Evolutionary conservation across 2,329 filamentous ascomycete species (phyloP), one percentile per base, ranked within the genome.

Genomic region (Xylaria sp.): DNA sequence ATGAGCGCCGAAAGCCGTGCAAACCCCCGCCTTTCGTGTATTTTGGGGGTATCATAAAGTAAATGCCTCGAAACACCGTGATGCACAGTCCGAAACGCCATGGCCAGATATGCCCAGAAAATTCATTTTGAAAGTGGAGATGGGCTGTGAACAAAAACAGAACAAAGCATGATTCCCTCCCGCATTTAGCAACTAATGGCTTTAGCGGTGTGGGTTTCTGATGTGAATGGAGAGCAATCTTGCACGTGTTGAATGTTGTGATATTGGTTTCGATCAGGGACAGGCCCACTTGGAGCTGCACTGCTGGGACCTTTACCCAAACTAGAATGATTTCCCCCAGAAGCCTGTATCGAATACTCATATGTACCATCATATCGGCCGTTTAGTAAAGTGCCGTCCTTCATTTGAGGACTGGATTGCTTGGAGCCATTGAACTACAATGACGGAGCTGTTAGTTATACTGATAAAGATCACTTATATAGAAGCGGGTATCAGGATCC

Each of bases 371-470:
- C 83, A 61, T 78, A 82, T 65, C 82, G 81, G 25, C 80, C 81
- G 63, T 72, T 78, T 56, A 75, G 78, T 45, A 84, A 66, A 13
- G 81, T 82, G 45, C 82, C 85, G 59, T 87, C 85, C 71, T 81
- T 84, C 61, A 83, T 74, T 60, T 82, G 79, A 36, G 86, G 82
- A 65, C 82, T 85, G 47, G 82, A 81, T 74, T 86, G 86, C 76
- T 87, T 88, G 20, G 87, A 87, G 70, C 87, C 86, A 60, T 78
- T 78, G 82, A 89, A 90, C 88, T 90, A 77, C 63, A 77, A 71
- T 71, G 62, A 69, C 45, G 54, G 29, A 69, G 53, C 45, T 50
- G 69, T 76, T 74, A 75, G 75, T 74, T 63, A 61, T 58, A 59
- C 57, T 59, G 65, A 33, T 61, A 56, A 10, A 58, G 29, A 39